A percentile compares a stretch with the other conserved stretches of the same genome.
Evolutionary conservation across 331 rosid species (phyloP).

Genomic region (Phaseolus coccineus): DNA sequence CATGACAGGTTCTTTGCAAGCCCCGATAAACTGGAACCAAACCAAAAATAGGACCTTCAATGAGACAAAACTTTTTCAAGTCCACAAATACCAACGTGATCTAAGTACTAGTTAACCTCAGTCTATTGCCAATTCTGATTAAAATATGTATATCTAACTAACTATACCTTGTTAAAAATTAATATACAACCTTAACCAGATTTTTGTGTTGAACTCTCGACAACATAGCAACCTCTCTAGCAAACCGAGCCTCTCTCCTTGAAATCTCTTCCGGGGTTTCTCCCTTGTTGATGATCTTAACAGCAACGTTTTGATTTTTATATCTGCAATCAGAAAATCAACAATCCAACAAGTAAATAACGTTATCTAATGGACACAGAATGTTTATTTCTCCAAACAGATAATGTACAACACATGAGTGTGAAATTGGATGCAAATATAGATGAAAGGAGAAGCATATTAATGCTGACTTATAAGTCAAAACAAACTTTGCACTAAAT

Average conservation of each 20-base stretch:
- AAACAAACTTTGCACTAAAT: slow-evolving; percentile 34
- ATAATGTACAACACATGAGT: not conserved
- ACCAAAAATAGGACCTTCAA: slow-evolving; percentile 30
- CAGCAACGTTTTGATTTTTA: slow-evolving; percentile 84
- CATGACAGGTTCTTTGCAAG: slow-evolving; percentile 95
- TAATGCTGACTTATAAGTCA: not conserved
- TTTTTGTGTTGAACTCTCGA: slow-evolving; percentile 93
- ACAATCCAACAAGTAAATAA: slow-evolving; percentile 28
- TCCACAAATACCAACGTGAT: slow-evolving; percentile 22
- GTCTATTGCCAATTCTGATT: slow-evolving; percentile 19
- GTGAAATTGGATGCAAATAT: slow-evolving; percentile 25
- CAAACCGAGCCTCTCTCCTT: slow-evolving; percentile 83
- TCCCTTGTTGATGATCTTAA: slow-evolving; percentile 82
- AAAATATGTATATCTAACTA: slow-evolving; percentile 18
- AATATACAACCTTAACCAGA: slow-evolving; percentile 77
- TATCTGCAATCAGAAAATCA: slow-evolving; percentile 60
- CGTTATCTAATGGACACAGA: not conserved
- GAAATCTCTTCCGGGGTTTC: slow-evolving; percentile 84
- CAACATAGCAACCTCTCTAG: slow-evolving; percentile 87
- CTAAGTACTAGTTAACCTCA: slow-evolving; percentile 18
- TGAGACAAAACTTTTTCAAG: slow-evolving; percentile 22
- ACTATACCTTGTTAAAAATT: not conserved
- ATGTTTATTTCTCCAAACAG: slow-evolving; percentile 26
- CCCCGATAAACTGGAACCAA: slow-evolving; percentile 85
- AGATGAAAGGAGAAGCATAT: slow-evolving; percentile 20